A percentile compares a stretch with the other conserved stretches of the same genome.
phyloP scores from a whole-genome alignment of 441 rosid genomes.

The Mallotus repandus region DNA sequence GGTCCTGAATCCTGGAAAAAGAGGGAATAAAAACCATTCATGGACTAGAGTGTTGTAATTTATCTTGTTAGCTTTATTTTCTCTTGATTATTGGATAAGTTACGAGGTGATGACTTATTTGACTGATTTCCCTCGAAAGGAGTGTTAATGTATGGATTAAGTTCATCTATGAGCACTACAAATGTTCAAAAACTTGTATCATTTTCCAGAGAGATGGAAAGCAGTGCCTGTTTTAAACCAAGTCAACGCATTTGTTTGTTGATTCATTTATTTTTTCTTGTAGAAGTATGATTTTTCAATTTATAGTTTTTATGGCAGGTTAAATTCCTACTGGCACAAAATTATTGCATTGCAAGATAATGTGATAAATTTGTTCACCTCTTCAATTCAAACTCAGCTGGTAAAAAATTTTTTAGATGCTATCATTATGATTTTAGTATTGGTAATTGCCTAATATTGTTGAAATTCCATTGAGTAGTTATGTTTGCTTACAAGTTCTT shows the following conservation, averaged over 20 bases:
- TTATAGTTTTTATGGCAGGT: not conserved
- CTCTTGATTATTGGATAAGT: not conserved
- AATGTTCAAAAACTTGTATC: not conserved
- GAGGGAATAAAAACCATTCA: not conserved
- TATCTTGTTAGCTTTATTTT: not conserved
- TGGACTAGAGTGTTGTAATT: not conserved
- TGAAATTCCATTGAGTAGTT: not conserved
- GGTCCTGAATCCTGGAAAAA: not conserved
- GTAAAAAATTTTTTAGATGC: not conserved
- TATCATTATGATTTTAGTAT: not conserved
- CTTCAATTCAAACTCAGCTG: not conserved
- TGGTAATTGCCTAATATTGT: not conserved
- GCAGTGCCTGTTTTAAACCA: not conserved
- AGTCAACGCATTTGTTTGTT: not conserved
- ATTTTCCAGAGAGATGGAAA: not conserved
- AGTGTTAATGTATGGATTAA: not conserved
- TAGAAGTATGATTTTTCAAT: not conserved
- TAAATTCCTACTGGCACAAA: not conserved
- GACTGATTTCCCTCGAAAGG: not conserved
- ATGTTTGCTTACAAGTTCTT: not conserved
- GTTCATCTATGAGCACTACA: not conserved
- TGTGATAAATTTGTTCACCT: not conserved
- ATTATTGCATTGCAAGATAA: not conserved
- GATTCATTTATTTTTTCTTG: not conserved
- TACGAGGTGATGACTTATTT: not conserved